These are phyloP conservation scores for Pisolithus microcarpus DNA, from an alignment of 768 basidiomycete species.

Conservation along the genomic window DNA sequence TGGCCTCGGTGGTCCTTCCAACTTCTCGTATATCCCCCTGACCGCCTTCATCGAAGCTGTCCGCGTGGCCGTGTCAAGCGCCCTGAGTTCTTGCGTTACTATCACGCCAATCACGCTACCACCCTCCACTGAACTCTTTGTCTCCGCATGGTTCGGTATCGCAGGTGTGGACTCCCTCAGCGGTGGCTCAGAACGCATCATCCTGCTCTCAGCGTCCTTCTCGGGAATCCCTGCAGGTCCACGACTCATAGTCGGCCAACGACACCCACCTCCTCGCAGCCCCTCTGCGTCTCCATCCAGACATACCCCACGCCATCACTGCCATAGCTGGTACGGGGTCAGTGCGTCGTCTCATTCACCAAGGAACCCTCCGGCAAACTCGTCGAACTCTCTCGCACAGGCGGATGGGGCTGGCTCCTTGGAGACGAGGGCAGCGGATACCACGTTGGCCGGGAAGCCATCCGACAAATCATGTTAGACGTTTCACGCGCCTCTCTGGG, in stretches of 20 bases:
- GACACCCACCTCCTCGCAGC: slow-evolving; percentile 83
- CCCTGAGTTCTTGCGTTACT: slow-evolving; percentile 40
- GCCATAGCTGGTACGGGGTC: slow-evolving; percentile 81
- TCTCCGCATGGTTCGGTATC: slow-evolving; percentile 75
- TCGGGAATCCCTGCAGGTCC: slow-evolving; percentile 52
- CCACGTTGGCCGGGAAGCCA: slow-evolving; percentile 67
- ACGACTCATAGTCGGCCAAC: slow-evolving; percentile 59
- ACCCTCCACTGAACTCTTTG: slow-evolving; percentile 38
- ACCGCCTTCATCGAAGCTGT: slow-evolving; percentile 54
- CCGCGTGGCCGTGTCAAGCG: slow-evolving; percentile 41
- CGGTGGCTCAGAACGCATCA: slow-evolving; percentile 51
- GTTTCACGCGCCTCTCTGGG: slow-evolving; percentile 43
- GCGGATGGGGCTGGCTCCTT: slow-evolving; percentile 81
- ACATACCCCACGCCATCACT: slow-evolving; percentile 56
- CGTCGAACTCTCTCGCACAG: slow-evolving; percentile 59
- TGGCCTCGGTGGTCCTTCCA: slow-evolving; percentile 71
- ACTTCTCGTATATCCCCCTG: slow-evolving; percentile 71
- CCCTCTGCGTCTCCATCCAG: slow-evolving; percentile 56
- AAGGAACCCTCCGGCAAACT: slow-evolving; percentile 35
- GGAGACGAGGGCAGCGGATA: slow-evolving; percentile 83
- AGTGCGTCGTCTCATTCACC: slow-evolving; percentile 61
- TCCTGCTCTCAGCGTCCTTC: slow-evolving; percentile 46
- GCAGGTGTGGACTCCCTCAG: slow-evolving; percentile 75
- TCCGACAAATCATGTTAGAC: slow-evolving; percentile 59
- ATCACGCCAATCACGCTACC: slow-evolving; percentile 32